Conservation (phyloP, 2,329 filamentous ascomycete species). For the Cytospora piceicola region DNA sequence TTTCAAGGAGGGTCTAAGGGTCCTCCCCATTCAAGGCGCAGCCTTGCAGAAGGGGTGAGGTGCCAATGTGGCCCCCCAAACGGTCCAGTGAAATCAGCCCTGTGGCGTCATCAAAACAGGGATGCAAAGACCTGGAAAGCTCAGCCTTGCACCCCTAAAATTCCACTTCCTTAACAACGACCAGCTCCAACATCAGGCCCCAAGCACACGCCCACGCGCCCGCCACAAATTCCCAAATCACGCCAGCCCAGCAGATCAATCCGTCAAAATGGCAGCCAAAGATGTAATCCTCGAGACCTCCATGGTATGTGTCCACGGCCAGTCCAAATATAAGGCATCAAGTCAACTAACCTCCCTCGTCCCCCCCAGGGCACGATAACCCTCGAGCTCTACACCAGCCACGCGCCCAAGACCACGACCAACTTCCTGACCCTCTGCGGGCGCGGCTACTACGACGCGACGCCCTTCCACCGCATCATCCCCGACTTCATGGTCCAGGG, state of each 20-base stretch:
- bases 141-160: slow-evolving; percentile 15
- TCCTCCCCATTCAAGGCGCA: neutral
- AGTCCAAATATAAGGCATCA: slow-evolving; percentile 4
- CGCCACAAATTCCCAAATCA: neutral
- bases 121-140: slow-evolving; percentile 5
- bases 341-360: slow-evolving; percentile 10
- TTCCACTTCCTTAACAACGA: neutral
- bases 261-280: slow-evolving; percentile 65
- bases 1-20: neutral
- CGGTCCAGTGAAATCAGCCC: slow-evolving; percentile 10
- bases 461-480: slow-evolving; percentile 93
- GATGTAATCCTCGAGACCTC: slow-evolving; percentile 82
- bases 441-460: slow-evolving; percentile 85
- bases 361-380: slow-evolving; percentile 72
- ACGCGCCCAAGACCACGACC: slow-evolving; percentile 86
- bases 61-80: slow-evolving; percentile 14
- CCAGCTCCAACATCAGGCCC: neutral
- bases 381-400: slow-evolving; percentile 85
- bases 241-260: neutral
- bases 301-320: slow-evolving; percentile 62
- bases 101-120: slow-evolving; percentile 23
- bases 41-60: slow-evolving; percentile 21
- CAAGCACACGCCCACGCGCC: neutral
- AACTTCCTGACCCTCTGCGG: slow-evolving; percentile 83
- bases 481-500: slow-evolving; percentile 96